These are phyloP conservation scores for Platanthera guangdongensis DNA, from an alignment of 106 monocot species.

Conservation along the genomic window DNA sequence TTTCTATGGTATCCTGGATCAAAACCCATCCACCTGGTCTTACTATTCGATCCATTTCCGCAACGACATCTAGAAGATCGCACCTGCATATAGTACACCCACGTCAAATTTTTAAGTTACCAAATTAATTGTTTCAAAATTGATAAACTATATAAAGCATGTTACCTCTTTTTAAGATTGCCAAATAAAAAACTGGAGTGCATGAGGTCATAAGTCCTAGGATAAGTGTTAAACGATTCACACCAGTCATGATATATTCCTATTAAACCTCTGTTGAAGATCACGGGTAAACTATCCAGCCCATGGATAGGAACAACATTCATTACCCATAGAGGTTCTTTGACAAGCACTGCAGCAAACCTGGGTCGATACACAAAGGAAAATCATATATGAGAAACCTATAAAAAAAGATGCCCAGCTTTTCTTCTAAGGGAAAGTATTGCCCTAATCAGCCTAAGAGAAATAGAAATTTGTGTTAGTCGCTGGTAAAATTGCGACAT, in stretches of 20 bases:
- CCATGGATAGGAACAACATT: conserved; percentile 55
- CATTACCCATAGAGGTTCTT: conserved; percentile 79
- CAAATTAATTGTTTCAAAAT: background rate
- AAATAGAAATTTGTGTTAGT: no score
- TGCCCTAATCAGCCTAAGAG: no score
- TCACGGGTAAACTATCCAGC: conserved; percentile 49
- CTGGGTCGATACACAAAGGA: conserved; percentile 23
- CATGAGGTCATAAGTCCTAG: conserved; percentile 80
- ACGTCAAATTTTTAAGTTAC: background rate
- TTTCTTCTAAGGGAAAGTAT: no score
- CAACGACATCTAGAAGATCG: conserved; percentile 39
- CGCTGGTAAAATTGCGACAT: no score
- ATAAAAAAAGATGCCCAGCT: background rate
- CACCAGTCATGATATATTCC: conserved; percentile 96
- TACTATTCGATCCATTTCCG: conserved; percentile 80
- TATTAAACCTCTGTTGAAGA: conserved; percentile 71
- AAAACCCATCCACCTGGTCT: conserved; percentile 86
- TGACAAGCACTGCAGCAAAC: conserved; percentile 71
- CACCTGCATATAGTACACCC: conserved; percentile 30
- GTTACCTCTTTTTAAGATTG: conserved; percentile 55
- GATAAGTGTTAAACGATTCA: conserved; percentile 90
- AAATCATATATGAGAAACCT: background rate
- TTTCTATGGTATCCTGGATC: conserved; percentile 51
- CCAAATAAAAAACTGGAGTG: conserved; percentile 62
- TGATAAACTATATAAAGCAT: conserved; percentile 2